Evolutionary conservation across 345 rosid genomes (phyloP), one percentile per base, ranked within the genome.

Genomic region (Eutrema yunnanense): DNA sequence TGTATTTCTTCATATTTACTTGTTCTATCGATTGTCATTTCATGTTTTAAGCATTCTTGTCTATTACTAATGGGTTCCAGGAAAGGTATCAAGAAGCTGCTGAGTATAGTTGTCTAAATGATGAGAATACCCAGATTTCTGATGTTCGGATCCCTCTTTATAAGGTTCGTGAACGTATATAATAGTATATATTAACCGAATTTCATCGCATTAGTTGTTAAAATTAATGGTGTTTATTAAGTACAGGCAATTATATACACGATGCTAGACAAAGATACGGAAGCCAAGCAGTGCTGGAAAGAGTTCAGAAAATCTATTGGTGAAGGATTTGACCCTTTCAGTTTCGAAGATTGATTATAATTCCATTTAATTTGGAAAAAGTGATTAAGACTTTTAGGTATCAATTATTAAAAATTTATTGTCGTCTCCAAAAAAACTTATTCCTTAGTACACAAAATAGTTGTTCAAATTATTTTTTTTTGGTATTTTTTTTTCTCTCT

Each of bases 241-340:
- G 32, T 63, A 58, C 73, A 78, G 81, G 81, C 81, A 44, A 78
- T 78, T 48, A 68, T 78, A 62, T 78, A 53, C 49, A 78, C 81
- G 9, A 78, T 78, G 78, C 26, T 78, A 41, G 78, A 78, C 66
- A 78, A 37, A 54, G 81, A 78, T 50, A 49, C 54, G 5, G 78
- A 78, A 73, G 81, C 81, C 53, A 78, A 73, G 59, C 69, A 67
- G 60, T 78, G 54, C 56, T 78, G 81, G 81, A 78, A 78, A 78
- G 81, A 67, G 42, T 78, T 78, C 56, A 73, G 81, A 62, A 78
- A 78, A 42, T 73, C 81, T 34, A 73, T 78, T 16, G 81, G 81
- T 42, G 75, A 73, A 62, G 81, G 81, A 32, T 60, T 78, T 73
- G 74, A 78, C 43, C 81, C 81, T 62, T 68, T 54, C 48, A 63